Evolutionary conservation across 2,329 filamentous ascomycete species (phyloP).

Genomic region (Ceratocystis lukuohia): DNA sequence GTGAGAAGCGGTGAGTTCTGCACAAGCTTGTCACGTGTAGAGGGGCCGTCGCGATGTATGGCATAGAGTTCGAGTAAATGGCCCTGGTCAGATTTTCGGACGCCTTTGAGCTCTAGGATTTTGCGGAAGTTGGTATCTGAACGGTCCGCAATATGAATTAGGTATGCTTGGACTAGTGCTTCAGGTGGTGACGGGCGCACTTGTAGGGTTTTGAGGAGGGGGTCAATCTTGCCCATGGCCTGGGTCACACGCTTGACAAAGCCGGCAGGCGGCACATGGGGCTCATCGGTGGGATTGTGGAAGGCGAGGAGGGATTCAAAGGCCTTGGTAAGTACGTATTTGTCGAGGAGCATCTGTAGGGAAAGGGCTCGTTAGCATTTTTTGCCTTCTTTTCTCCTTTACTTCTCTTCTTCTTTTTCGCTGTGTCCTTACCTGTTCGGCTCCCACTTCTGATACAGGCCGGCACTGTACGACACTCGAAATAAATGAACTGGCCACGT

Average conservation of each 20-base stretch:
- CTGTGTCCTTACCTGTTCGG: conserved; percentile 55
- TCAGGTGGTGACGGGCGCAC: conserved; percentile 84
- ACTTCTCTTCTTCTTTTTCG: neutral
- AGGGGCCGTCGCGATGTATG: conserved; percentile 62
- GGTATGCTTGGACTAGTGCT: conserved; percentile 88
- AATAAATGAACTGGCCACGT: conserved; percentile 66
- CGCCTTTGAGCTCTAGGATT: conserved; percentile 87
- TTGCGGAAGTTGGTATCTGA: conserved; percentile 93
- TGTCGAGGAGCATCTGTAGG: conserved; percentile 78
- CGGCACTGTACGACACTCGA: conserved; percentile 75
- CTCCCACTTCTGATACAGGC: conserved; percentile 84
- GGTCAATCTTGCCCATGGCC: conserved; percentile 76
- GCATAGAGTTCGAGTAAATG: conserved; percentile 75
- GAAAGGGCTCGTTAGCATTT: conserved; percentile 22
- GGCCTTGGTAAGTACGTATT: conserved; percentile 74
- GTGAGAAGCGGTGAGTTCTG: conserved; percentile 58
- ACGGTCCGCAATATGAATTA: conserved; percentile 90
- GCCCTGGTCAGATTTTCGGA: conserved; percentile 68
- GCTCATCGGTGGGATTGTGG: conserved; percentile 30
- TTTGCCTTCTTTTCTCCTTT: neutral
- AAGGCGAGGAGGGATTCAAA: conserved; percentile 57
- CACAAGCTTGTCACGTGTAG: conserved; percentile 52
- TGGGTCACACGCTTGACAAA: conserved; percentile 79
- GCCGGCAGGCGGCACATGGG: conserved; percentile 35
- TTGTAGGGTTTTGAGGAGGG: conserved; percentile 89